Evolutionary conservation across 2,329 filamentous ascomycete species (phyloP).

Genomic region (Moelleriella libera): DNA sequence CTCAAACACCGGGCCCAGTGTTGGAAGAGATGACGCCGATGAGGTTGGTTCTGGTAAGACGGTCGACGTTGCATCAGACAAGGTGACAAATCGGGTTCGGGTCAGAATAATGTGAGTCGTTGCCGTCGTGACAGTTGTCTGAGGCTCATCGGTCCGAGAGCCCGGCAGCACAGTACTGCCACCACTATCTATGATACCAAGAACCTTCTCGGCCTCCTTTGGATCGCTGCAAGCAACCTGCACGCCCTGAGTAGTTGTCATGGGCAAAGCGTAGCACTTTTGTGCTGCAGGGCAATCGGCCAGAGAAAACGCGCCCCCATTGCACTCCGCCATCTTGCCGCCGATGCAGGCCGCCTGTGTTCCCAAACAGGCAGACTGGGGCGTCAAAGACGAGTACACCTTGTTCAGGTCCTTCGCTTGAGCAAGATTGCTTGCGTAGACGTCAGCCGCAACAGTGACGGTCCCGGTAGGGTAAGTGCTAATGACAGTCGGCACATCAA

Average conservation of each 20-base stretch:
- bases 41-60: background rate
- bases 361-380: conserved; percentile 28
- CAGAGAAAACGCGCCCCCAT: conserved; percentile 26
- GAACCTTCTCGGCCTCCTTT: conserved; percentile 23
- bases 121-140: background rate
- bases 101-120: conserved; percentile 1
- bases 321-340: conserved; percentile 33
- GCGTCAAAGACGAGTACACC: conserved; percentile 27
- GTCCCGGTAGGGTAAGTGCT: conserved; percentile 20
- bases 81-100: background rate
- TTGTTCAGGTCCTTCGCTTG: conserved; percentile 31
- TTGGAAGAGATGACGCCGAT: background rate
- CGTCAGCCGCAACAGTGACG: conserved; percentile 23
- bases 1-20: background rate
- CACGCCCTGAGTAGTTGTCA: conserved; percentile 32
- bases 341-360: conserved; percentile 38
- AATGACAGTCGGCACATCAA: conserved; percentile 26
- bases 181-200: conserved; percentile 17
- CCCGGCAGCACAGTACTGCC: conserved; percentile 3
- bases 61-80: background rate
- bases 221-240: conserved; percentile 31
- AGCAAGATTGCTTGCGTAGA: conserved; percentile 30
- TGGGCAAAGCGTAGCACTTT: conserved; percentile 39
- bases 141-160: background rate
- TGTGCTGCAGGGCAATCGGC: conserved; percentile 18